Evolutionary conservation across 225 moss, liverwort and hornwort species (phyloP).

Genomic region (Pseudoscleropodium purum): DNA sequence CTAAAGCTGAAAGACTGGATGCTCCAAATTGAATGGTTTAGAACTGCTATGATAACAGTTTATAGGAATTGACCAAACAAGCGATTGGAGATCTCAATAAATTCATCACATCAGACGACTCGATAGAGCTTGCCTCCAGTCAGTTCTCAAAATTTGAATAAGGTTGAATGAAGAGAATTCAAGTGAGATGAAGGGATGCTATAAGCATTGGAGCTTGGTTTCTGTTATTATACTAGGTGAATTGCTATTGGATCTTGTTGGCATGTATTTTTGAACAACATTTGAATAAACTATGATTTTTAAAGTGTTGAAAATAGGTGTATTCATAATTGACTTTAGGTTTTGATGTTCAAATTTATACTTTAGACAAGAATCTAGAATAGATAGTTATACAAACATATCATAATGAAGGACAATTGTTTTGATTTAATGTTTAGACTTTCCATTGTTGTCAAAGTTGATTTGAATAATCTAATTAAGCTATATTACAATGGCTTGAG

Average conservation of each 20-base stretch:
- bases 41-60: background rate
- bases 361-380: background rate
- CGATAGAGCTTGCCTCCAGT: background rate
- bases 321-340: fast-evolving
- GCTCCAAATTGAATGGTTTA: background rate
- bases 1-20: background rate
- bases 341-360: background rate
- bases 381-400: background rate
- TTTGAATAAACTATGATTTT: too few species aligned
- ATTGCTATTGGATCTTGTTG: too few species aligned
- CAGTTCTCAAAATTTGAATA: background rate
- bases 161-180: background rate
- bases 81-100: background rate
- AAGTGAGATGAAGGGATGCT: background rate
- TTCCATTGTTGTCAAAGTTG: background rate
- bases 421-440: background rate
- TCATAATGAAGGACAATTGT: background rate
- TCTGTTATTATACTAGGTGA: too few species aligned
- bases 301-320: background rate
- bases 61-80: background rate
- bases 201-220: background rate
- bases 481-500: too few species aligned
- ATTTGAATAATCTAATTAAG: background rate
- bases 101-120: background rate
- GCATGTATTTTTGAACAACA: background rate